Conservation (phyloP, 2,329 filamentous ascomycete genomes). For the Shiraia bambusicola region DNA sequence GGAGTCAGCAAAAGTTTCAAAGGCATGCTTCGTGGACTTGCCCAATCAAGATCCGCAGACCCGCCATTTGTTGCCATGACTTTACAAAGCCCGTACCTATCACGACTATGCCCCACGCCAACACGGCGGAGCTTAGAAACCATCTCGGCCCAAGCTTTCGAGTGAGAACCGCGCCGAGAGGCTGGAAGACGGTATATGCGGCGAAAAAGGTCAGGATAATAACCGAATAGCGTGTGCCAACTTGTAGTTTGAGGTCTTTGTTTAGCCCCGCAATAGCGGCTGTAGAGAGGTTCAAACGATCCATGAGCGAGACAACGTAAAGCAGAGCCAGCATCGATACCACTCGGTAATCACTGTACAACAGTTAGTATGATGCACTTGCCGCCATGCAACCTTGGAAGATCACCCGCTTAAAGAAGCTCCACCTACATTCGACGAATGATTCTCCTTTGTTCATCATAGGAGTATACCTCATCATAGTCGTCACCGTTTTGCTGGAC, state of each 20-base stretch:
- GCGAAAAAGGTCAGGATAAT: constrained; percentile 33
- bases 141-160: constrained; percentile 23
- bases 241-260: constrained; percentile 19
- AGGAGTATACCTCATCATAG: too few relatives aligned
- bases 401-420: too few relatives aligned
- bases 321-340: constrained; percentile 26
- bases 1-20: too few relatives aligned
- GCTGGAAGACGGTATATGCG: constrained; percentile 27
- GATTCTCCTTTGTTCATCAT: too few relatives aligned
- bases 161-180: constrained; percentile 23
- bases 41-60: too few relatives aligned
- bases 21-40: too few relatives aligned
- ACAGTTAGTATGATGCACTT: too few relatives aligned
- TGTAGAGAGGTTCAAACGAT: constrained; percentile 30
- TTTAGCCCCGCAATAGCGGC: constrained; percentile 32
- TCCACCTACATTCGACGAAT: too few relatives aligned
- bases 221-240: constrained; percentile 22
- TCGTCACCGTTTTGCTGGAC: too few relatives aligned
- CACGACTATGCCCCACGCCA: constrained; percentile 25
- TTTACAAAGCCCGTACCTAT: constrained; percentile 28
- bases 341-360: constrained; percentile 29
- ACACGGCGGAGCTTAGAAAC: constrained; percentile 24
- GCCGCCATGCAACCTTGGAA: too few relatives aligned
- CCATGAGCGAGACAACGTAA: constrained; percentile 30
- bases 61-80: too few relatives aligned